phyloP scores from a whole-genome alignment of 2,329 filamentous ascomycete species.

The Kalmusia sp. region DNA sequence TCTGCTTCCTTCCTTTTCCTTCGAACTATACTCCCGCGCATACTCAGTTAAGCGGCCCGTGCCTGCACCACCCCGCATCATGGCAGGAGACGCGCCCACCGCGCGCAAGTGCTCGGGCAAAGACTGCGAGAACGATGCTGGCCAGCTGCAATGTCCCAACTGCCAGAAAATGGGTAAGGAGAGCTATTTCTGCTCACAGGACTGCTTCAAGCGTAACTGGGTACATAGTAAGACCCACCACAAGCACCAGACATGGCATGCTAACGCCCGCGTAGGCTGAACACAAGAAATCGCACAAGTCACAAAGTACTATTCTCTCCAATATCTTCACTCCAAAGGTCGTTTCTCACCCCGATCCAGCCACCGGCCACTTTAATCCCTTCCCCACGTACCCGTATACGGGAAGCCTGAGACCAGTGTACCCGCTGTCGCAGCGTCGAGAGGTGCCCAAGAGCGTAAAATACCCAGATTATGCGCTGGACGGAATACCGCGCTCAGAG shows the following conservation, averaged over 20 bases:
- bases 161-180: constrained; percentile 90
- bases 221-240: constrained; percentile 60
- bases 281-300: constrained; percentile 86
- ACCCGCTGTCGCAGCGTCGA: constrained; percentile 55
- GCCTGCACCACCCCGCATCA: constrained; percentile 15
- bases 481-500: constrained; percentile 76
- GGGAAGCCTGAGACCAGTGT: constrained; percentile 83
- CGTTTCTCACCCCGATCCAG: constrained; percentile 91
- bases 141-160: constrained; percentile 88
- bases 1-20: not conserved
- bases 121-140: constrained; percentile 87
- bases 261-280: constrained; percentile 63
- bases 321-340: constrained; percentile 78
- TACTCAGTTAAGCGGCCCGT: too few relatives aligned
- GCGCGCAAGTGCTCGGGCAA: constrained; percentile 79
- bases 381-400: constrained; percentile 88
- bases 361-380: constrained; percentile 87
- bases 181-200: constrained; percentile 96
- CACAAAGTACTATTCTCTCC: constrained; percentile 76
- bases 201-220: constrained; percentile 99
- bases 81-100: constrained; percentile 42
- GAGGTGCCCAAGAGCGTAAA: constrained; percentile 78
- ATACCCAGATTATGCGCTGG: constrained; percentile 85
- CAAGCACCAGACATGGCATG: constrained; percentile 13
- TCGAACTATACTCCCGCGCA: not conserved